Evolutionary conservation across 176 grass and related monocot species (phyloP).

Genomic region (maize (Zea mays)): DNA sequence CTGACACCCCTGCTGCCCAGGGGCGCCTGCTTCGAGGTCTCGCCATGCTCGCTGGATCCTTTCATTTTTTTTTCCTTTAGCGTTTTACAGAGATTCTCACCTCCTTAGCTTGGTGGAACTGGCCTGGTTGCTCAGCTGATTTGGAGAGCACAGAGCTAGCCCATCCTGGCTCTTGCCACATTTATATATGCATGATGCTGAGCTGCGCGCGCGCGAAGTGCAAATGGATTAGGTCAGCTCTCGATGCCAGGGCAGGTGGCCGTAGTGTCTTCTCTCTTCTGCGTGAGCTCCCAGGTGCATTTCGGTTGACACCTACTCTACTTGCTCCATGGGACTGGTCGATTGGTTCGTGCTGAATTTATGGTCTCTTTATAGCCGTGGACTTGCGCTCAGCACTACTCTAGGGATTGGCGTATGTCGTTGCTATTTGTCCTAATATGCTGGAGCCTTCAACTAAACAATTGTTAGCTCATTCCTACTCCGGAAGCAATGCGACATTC

Average conservation of each 20-base stretch:
- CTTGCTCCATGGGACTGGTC: conserved; percentile 23
- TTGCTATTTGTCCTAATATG: conserved; percentile 18
- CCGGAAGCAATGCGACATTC: not conserved
- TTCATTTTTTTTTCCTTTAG: conserved; percentile 9
- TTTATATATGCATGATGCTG: conserved; percentile 23
- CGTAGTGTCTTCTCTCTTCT: not conserved
- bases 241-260: conserved; percentile 29
- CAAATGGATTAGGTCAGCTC: conserved; percentile 33
- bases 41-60: conserved; percentile 39
- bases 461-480: conserved; percentile 42
- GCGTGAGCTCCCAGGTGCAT: conserved; percentile 32
- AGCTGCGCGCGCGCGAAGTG: not conserved
- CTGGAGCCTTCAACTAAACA: conserved; percentile 38
- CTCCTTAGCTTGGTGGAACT: no score
- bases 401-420: not conserved
- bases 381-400: not conserved
- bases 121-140: not conserved
- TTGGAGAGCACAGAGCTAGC: conserved; percentile 1
- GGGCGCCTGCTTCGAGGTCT: conserved; percentile 46
- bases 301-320: conserved; percentile 39
- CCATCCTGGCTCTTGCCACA: not conserved
- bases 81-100: no score
- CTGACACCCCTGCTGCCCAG: conserved; percentile 38
- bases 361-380: conserved; percentile 36
- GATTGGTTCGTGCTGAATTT: conserved; percentile 9